A percentile compares a stretch with the other conserved stretches of the same genome.
Conservation (phyloP, 352 stramenopile genomes). For the Aphanomyces invadans region DNA sequence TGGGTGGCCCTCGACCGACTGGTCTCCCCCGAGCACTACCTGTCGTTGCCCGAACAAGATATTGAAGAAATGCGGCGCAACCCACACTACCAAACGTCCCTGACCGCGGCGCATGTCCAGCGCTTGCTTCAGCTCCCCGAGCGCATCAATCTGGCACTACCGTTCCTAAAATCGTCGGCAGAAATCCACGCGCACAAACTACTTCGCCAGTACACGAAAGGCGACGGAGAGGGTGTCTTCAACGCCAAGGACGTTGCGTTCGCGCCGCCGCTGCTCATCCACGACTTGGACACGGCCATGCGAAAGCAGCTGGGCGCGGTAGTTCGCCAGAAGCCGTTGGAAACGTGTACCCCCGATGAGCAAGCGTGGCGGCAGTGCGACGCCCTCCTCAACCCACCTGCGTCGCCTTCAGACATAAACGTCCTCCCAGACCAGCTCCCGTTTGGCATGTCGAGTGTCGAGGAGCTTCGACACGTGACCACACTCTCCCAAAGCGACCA, state of each 20-base stretch:
- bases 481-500: neutral
- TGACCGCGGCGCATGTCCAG: constrained; percentile 43
- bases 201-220: constrained; percentile 62
- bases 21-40: constrained; percentile 56
- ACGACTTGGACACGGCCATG: neutral
- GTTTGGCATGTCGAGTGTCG: neutral
- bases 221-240: constrained; percentile 42
- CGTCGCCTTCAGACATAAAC: too few species aligned
- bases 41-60: constrained; percentile 45
- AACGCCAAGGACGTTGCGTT: constrained; percentile 4
- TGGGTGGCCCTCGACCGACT: constrained; percentile 64
- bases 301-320: neutral
- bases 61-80: constrained; percentile 47
- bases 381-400: too few species aligned
- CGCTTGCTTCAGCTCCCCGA: constrained; percentile 46
- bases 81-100: constrained; percentile 35
- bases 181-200: constrained; percentile 53
- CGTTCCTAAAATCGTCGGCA: constrained; percentile 52
- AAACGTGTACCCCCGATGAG: neutral
- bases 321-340: neutral
- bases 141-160: constrained; percentile 56
- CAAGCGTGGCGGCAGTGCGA: neutral
- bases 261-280: neutral
- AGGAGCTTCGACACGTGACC: neutral
- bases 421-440: neutral